These are phyloP conservation scores for Trichoderma cornu-damae DNA, from an alignment of 2,329 filamentous ascomycete species.

Conservation along the genomic window DNA sequence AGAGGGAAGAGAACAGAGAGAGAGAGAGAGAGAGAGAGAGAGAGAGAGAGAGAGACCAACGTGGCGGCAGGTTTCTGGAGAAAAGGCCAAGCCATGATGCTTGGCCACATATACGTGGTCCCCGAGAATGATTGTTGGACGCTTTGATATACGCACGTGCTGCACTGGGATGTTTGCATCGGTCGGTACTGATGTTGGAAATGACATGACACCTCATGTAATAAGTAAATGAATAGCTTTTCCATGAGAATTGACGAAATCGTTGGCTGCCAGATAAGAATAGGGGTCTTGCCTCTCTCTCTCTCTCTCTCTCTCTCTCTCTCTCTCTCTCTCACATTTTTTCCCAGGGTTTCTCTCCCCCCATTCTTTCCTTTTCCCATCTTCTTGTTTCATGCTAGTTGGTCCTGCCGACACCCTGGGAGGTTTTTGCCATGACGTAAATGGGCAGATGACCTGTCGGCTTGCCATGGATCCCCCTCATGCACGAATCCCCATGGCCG, in stretches of 20 bases:
- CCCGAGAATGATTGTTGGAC: background rate
- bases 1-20: background rate
- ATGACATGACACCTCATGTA: background rate
- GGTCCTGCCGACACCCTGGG: background rate
- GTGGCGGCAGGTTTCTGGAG: constrained; percentile 1
- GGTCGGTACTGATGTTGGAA: background rate
- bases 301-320: background rate
- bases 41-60: background rate
- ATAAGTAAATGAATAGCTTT: background rate
- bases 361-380: background rate
- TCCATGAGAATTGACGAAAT: background rate
- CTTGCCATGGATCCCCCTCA: background rate
- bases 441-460: constrained; percentile 4
- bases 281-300: background rate
- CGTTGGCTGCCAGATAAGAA: background rate
- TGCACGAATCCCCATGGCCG: background rate
- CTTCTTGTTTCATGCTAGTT: background rate
- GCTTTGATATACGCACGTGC: background rate
- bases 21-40: background rate
- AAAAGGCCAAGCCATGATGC: background rate
- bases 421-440: constrained; percentile 3
- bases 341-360: too few species aligned
- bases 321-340: background rate
- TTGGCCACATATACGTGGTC: constrained; percentile 1
- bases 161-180: background rate